Evolutionary conservation across 768 basidiomycete genomes (phyloP).

Genomic region (Galerina marginata): DNA sequence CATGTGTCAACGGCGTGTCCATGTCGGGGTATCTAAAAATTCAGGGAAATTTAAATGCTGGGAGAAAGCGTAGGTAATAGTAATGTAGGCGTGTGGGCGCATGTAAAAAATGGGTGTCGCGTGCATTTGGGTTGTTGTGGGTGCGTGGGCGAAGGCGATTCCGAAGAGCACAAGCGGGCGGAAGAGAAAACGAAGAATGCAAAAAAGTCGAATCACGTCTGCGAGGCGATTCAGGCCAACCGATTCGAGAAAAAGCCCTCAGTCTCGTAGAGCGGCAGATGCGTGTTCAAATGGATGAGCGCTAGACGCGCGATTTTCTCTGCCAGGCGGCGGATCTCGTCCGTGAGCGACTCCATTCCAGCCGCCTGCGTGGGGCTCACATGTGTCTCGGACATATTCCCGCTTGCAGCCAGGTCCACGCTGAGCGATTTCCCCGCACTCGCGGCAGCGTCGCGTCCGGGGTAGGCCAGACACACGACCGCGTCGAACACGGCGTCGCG

Average conservation of each 20-base stretch:
- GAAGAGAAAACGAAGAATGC: neutral
- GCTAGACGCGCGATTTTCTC: slow-evolving; percentile 77
- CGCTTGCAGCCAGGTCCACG: slow-evolving; percentile 11
- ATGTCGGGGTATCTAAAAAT: slow-evolving; percentile 19
- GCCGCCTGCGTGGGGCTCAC: slow-evolving; percentile 38
- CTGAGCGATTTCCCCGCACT: slow-evolving; percentile 14
- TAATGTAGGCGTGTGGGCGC: slow-evolving; percentile 3
- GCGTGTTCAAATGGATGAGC: slow-evolving; percentile 76
- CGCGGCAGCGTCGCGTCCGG: slow-evolving; percentile 43
- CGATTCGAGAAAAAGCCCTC: slow-evolving; percentile 50
- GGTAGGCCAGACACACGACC: slow-evolving; percentile 60
- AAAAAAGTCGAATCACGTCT: neutral
- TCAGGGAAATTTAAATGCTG: neutral
- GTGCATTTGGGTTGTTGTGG: slow-evolving; percentile 1
- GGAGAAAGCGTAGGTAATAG: neutral
- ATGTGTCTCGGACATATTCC: slow-evolving; percentile 2
- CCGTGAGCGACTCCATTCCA: slow-evolving; percentile 75
- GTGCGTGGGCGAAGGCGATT: neutral
- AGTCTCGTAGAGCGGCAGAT: slow-evolving; percentile 77
- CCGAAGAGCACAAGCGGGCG: neutral
- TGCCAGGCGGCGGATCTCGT: slow-evolving; percentile 71
- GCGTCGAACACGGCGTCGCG: slow-evolving; percentile 66
- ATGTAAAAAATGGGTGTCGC: neutral
- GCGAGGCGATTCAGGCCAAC: neutral
- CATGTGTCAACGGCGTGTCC: slow-evolving; percentile 21